Percentiles rank a stretch among this genome's conserved stretches.
phyloP scores from a whole-genome alignment of 2,329 filamentous ascomycete species.

The Teratosphaeria gauchensis region DNA sequence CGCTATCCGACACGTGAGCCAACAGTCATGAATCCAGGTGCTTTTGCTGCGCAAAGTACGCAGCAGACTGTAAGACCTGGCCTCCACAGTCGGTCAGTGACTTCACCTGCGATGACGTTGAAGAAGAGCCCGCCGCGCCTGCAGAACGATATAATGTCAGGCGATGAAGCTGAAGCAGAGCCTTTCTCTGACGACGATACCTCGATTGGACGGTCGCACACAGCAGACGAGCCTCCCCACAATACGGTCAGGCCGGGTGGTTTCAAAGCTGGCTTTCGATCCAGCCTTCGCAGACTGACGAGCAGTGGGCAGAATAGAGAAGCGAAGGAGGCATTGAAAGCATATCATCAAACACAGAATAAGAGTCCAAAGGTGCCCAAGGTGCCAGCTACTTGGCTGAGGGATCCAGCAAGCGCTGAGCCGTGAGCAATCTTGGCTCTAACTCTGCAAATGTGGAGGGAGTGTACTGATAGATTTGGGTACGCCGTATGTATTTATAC shows the following conservation, averaged over 20 bases:
- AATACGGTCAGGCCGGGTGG: neutral
- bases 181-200: constrained; percentile 68
- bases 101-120: constrained; percentile 57
- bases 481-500: too few species aligned
- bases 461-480: neutral
- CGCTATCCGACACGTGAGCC: constrained; percentile 47
- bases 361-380: constrained; percentile 40
- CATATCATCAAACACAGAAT: constrained; percentile 14
- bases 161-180: constrained; percentile 59
- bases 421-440: constrained; percentile 8
- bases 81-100: constrained; percentile 73
- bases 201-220: constrained; percentile 38
- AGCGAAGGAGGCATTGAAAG: constrained; percentile 30
- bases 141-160: constrained; percentile 56
- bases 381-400: constrained; percentile 37
- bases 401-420: constrained; percentile 25
- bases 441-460: neutral
- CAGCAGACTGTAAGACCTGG: constrained; percentile 47
- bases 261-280: constrained; percentile 36
- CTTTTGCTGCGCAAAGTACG: constrained; percentile 32
- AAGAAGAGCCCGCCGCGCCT: constrained; percentile 35
- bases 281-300: constrained; percentile 53
- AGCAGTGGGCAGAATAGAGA: constrained; percentile 38
- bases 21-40: constrained; percentile 47
- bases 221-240: constrained; percentile 16